These are phyloP conservation scores for Cordyceps cateniannulata DNA, from an alignment of 2,329 filamentous ascomycete genomes.

Conservation along the genomic window DNA sequence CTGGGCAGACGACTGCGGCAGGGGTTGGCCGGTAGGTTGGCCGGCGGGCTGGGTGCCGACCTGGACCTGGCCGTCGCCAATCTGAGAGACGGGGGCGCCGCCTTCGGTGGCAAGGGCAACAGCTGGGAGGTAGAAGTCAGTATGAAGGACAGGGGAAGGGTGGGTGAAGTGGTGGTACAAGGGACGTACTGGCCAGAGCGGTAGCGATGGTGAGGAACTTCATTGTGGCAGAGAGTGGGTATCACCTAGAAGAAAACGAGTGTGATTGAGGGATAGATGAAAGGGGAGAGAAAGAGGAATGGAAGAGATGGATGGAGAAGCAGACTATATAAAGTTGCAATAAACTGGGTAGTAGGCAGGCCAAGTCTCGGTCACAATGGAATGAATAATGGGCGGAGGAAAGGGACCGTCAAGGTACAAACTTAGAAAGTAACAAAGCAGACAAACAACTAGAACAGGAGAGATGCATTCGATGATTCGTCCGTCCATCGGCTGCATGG, in stretches of 20 bases:
- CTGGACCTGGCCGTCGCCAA: conserved; percentile 1
- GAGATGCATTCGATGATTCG: background rate
- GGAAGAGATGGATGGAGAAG: background rate
- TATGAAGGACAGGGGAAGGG: background rate
- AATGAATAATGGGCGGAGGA: background rate
- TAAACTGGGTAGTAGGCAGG: background rate
- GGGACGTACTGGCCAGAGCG: background rate
- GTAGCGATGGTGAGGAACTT: conserved; percentile 6
- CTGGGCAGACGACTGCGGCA: background rate
- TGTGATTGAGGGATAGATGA: background rate
- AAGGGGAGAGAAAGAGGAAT: background rate
- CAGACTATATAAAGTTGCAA: background rate
- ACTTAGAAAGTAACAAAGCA: background rate
- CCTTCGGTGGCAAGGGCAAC: background rate
- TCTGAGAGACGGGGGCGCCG: background rate
- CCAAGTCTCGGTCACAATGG: background rate
- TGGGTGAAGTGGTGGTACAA: background rate
- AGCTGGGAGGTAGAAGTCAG: background rate
- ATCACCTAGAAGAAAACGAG: background rate
- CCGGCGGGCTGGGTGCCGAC: background rate
- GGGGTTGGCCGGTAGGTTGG: no score
- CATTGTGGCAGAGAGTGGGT: background rate
- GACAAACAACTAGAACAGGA: background rate
- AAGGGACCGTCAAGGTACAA: background rate
- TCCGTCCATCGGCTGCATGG: background rate